phyloP scores from a whole-genome alignment of 1,284 basidiomycete species.

The Taiwanofungus camphoratus region DNA sequence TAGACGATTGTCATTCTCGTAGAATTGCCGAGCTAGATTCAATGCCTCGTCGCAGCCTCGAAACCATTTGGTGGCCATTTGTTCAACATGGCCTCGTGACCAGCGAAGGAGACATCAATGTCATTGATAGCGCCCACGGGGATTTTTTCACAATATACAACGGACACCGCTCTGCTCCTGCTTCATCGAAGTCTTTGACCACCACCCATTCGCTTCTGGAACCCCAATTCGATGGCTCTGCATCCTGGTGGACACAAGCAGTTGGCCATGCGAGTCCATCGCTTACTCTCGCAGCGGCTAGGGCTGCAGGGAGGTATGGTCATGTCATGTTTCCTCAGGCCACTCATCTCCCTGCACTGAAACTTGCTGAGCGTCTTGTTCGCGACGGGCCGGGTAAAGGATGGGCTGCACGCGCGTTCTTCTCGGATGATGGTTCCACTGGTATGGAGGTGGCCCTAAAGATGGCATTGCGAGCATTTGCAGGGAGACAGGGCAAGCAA shows the following conservation, averaged over 20 bases:
- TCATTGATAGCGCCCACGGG: constrained; percentile 87
- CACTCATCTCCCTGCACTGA: constrained; percentile 80
- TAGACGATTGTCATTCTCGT: constrained; percentile 59
- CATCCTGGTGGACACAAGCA: constrained; percentile 98
- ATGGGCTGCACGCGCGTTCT: constrained; percentile 92
- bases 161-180: constrained; percentile 22
- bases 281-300: constrained; percentile 82
- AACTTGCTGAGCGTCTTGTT: constrained; percentile 69
- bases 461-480: constrained; percentile 85
- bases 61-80: constrained; percentile 96
- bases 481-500: constrained; percentile 37
- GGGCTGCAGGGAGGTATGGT: constrained; percentile 90
- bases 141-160: constrained; percentile 81
- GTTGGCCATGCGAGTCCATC: constrained; percentile 80
- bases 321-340: constrained; percentile 96
- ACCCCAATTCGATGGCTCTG: constrained; percentile 85
- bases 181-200: neutral
- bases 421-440: constrained; percentile 92
- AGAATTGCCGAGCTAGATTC: constrained; percentile 69
- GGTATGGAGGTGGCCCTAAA: constrained; percentile 96
- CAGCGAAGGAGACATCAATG: constrained; percentile 69
- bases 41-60: constrained; percentile 75
- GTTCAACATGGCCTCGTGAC: constrained; percentile 84
- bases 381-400: constrained; percentile 70
- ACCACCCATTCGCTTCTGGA: constrained; percentile 47